phyloP scores from a whole-genome alignment of 352 stramenopile genomes.

The Pythium plurisporium region DNA sequence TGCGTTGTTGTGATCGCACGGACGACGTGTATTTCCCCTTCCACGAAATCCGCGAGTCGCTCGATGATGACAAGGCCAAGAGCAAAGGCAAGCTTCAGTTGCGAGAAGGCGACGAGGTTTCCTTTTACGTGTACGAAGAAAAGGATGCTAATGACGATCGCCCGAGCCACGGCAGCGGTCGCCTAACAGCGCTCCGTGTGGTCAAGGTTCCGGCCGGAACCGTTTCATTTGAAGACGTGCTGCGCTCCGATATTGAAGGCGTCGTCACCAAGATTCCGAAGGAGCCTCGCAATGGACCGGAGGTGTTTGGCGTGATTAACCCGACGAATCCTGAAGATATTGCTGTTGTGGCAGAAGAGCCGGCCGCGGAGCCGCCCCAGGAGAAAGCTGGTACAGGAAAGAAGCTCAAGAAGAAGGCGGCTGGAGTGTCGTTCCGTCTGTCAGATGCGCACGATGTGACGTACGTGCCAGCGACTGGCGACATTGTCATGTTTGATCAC shows the following conservation, averaged over 20 bases:
- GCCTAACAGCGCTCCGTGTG: slow-evolving; percentile 62
- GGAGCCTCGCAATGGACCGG: slow-evolving; percentile 53
- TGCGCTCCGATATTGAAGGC: slow-evolving; percentile 53
- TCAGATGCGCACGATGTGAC: slow-evolving; percentile 59
- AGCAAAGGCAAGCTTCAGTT: slow-evolving; percentile 24
- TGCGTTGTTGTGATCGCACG: slow-evolving; percentile 61
- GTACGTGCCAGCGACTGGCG: slow-evolving; percentile 54
- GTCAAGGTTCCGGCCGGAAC: slow-evolving; percentile 51
- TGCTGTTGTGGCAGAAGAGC: neutral
- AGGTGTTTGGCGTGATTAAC: slow-evolving; percentile 57
- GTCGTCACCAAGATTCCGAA: slow-evolving; percentile 60
- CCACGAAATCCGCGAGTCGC: slow-evolving; percentile 47
- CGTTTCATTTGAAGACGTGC: slow-evolving; percentile 60
- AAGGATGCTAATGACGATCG: slow-evolving; percentile 40
- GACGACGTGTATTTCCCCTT: slow-evolving; percentile 74
- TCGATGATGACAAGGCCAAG: slow-evolving; percentile 21
- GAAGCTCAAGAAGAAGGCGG: slow-evolving; percentile 43
- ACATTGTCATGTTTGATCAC: slow-evolving; percentile 64
- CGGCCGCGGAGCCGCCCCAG: slow-evolving; percentile 15
- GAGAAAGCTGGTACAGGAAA: slow-evolving; percentile 8
- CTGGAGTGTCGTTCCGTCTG: slow-evolving; percentile 42
- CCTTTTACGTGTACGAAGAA: slow-evolving; percentile 76
- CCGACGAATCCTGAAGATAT: slow-evolving; percentile 14
- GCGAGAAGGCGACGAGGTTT: slow-evolving; percentile 67
- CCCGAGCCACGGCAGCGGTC: slow-evolving; percentile 11